Evolutionary conservation across 1,284 basidiomycete species (phyloP).

Genomic region (Ceratobasidium theobromae): DNA sequence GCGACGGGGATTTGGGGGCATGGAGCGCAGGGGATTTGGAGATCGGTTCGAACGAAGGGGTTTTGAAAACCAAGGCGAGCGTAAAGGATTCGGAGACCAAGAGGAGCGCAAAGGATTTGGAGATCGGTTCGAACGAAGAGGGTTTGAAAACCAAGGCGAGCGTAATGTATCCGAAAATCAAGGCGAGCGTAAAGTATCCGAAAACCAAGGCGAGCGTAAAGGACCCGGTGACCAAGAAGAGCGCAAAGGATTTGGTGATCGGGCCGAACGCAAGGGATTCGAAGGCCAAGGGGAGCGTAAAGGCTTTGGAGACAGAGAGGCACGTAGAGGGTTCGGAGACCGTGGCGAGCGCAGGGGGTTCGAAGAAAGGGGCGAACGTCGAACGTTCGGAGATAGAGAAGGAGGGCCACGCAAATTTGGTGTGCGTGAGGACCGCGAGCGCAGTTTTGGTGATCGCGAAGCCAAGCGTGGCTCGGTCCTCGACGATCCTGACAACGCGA

Average conservation of each 20-base stretch:
- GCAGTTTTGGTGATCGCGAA: neutral
- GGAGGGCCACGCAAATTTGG: neutral
- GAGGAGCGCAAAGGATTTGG: neutral
- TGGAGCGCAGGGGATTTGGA: neutral
- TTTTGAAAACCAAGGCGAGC: neutral
- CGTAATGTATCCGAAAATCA: neutral
- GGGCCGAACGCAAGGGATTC: neutral
- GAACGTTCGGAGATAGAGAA: neutral
- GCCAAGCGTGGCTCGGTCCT: slow-evolving; percentile 2
- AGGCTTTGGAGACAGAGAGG: neutral
- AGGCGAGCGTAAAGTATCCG: no score
- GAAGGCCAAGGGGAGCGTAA: neutral
- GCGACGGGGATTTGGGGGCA: neutral
- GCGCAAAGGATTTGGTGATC: neutral
- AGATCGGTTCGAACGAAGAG: neutral
- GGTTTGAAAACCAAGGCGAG: neutral
- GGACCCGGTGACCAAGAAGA: no score
- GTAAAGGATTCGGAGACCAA: neutral
- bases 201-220: no score
- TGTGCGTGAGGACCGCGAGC: neutral
- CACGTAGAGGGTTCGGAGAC: neutral
- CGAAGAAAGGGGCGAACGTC: neutral
- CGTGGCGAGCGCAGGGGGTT: neutral
- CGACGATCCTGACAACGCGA: slow-evolving; percentile 12
- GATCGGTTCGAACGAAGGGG: neutral